These are phyloP conservation scores for Rhizopus microsporus DNA, from an alignment of 371 early-diverging fungal genomes.

Conservation along the genomic window DNA sequence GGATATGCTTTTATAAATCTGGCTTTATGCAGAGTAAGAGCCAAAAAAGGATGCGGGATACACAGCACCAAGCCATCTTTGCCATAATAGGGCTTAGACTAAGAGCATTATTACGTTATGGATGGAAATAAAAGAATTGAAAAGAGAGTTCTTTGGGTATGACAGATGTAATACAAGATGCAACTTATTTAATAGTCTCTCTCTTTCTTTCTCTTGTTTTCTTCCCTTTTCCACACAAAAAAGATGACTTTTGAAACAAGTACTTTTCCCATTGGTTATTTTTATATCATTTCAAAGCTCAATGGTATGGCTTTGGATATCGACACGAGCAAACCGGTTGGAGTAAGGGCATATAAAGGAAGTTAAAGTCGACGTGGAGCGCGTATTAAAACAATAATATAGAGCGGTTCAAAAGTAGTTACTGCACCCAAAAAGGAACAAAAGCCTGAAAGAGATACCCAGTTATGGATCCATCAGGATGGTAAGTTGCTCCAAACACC, in stretches of 20 bases:
- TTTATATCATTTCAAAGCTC: conserved; percentile 42
- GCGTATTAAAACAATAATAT: neutral
- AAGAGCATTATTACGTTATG: no score
- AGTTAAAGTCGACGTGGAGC: neutral
- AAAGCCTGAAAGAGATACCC: conserved; percentile 25
- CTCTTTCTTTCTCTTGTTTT: neutral
- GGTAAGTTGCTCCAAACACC: conserved; percentile 17
- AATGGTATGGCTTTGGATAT: conserved; percentile 41
- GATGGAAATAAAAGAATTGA: no score
- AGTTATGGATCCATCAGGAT: conserved; percentile 36
- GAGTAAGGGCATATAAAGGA: conserved; percentile 13
- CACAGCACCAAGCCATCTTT: no score
- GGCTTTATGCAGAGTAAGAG: no score
- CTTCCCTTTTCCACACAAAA: neutral
- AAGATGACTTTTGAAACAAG: conserved; percentile 32
- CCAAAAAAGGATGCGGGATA: no score
- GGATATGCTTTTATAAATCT: no score
- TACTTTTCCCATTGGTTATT: conserved; percentile 48
- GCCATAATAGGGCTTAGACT: no score
- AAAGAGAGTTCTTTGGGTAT: neutral
- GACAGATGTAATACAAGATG: neutral
- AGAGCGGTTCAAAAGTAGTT: conserved; percentile 25
- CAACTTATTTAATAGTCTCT: neutral
- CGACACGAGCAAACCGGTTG: conserved; percentile 21
- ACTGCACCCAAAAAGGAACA: conserved; percentile 20